Evolutionary conservation across 805 yeast genomes (phyloP).

Genomic region (Ascoidea rubescens): DNA sequence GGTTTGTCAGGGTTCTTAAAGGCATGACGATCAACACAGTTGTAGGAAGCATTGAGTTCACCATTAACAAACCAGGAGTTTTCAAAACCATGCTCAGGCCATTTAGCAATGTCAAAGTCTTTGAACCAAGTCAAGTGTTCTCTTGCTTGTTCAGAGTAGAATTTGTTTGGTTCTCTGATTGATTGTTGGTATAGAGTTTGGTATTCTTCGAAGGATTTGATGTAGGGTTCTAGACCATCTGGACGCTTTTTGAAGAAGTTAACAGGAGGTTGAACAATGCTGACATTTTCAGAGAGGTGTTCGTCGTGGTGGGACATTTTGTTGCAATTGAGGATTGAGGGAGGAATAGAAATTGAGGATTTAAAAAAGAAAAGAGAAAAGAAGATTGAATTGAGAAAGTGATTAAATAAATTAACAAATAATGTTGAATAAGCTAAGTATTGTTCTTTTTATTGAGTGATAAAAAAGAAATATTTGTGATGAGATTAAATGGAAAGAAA

Average conservation of each 20-base stretch:
- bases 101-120: conserved; percentile 33
- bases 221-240: conserved; percentile 25
- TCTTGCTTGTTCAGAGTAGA: conserved; percentile 42
- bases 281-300: conserved; percentile 44
- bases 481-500: neutral
- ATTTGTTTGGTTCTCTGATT: conserved; percentile 36
- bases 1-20: conserved; percentile 71
- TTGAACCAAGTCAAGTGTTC: conserved; percentile 37
- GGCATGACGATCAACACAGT: conserved; percentile 95
- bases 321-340: too few relatives aligned
- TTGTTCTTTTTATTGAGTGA: too few relatives aligned
- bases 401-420: too few relatives aligned
- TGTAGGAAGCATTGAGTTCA: conserved; percentile 81
- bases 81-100: conserved; percentile 47
- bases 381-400: too few relatives aligned
- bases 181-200: conserved; percentile 37
- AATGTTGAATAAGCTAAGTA: too few relatives aligned
- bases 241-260: conserved; percentile 48
- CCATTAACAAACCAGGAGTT: conserved; percentile 93
- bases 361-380: too few relatives aligned
- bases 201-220: conserved; percentile 36
- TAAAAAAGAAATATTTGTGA: too few relatives aligned
- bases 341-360: too few relatives aligned
- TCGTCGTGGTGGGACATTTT: conserved; percentile 23
- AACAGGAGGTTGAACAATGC: conserved; percentile 35